Evolutionary conservation across 352 stramenopile genomes (phyloP), one percentile per base, ranked within the genome.

Genomic region (Globisporangium cystogenes): DNA sequence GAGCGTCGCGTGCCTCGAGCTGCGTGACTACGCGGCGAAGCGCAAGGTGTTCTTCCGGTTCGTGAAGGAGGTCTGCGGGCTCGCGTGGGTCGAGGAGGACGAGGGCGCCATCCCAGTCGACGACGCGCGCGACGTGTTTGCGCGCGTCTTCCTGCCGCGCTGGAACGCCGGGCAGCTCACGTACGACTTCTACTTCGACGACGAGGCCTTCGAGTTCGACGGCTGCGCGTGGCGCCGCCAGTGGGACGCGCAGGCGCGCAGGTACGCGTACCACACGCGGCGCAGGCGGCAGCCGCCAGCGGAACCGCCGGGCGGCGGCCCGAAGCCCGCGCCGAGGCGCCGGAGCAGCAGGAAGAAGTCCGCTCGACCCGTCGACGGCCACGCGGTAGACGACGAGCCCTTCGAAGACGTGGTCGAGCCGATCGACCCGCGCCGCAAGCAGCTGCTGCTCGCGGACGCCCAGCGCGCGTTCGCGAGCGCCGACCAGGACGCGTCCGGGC

Each of bases 161-260:
- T 84, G 73, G 73, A 84, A 84, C 35, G 48, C 47, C 14, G 73
- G 73, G 0, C 33, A 70, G 31, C 46, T 84, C 37, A 75, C 68
- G 6, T 80, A 76, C 46, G 73, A 84, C 26, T 82, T 80, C 47
- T 82, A 80, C 46, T 82, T 76, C 56, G 73, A 84, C 47, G 70
- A 76, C 10, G 68, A 80, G 29, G 55, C 40, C 12, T 84, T 84
- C 29, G 53, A 66, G 29, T 68, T 72, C 18, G 62, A 76, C n/a
- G 64, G 67, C 2, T 48, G 60, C n/a, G 24, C 55, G 10, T 84
- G 66, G 65, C 43, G 61, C 15, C 62, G 72, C 18, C 52, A 59
- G 7, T 84, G 73, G 73, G 42, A 74, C 24, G 29, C 51, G 1
- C 12, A 56, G 49, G 21, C 53, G 60, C 8, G 57, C 7, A 37